phyloP scores from a whole-genome alignment of 768 basidiomycete species.

The Lyophyllum shimeji region DNA sequence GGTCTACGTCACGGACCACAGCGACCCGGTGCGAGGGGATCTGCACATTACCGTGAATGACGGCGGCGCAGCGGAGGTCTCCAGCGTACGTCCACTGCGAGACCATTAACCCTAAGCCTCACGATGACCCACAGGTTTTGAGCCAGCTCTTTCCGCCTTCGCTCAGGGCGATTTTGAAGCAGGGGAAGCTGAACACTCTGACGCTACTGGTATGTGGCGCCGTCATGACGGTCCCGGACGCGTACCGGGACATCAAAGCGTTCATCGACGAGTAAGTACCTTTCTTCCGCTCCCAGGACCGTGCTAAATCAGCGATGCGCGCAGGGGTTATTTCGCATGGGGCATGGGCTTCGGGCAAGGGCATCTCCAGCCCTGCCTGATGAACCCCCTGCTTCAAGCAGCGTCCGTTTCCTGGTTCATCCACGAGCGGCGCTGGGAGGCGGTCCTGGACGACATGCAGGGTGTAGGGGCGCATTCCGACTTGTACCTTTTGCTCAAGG shows the following conservation, averaged over 20 bases:
- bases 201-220: background rate
- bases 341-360: background rate
- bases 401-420: background rate
- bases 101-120: background rate
- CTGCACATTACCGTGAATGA: background rate
- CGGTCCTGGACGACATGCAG: background rate
- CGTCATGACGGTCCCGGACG: background rate
- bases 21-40: slow-evolving; percentile 2
- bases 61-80: background rate
- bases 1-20: slow-evolving; percentile 1
- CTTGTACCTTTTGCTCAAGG: background rate
- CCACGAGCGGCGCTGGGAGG: background rate
- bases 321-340: background rate
- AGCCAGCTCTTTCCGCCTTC: background rate
- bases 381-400: background rate
- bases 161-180: background rate
- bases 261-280: background rate
- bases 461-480: background rate
- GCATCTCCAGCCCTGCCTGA: background rate
- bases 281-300: background rate
- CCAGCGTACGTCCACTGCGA: background rate
- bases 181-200: background rate
- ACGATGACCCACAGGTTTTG: background rate
- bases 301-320: background rate
- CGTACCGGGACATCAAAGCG: background rate